Evolutionary conservation across 2,329 filamentous ascomycete genomes (phyloP), one percentile per base, ranked within the genome.

Genomic region (Pseudopithomyces maydicus): DNA sequence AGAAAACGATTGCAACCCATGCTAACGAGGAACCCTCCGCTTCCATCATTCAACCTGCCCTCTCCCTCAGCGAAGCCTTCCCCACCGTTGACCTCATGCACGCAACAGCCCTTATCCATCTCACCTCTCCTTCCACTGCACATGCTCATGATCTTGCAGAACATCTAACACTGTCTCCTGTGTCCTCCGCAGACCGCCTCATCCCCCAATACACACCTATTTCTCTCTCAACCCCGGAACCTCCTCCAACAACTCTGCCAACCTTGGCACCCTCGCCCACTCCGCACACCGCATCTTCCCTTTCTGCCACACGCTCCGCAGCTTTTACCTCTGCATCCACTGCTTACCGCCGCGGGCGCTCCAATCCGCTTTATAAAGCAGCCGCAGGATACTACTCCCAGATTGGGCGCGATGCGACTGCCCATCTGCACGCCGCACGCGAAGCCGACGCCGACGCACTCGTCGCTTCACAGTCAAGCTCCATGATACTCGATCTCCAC

Each of bases 321-420:
- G 85, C 85, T 12, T 85, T 87, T 64, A 73, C 74, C 3, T 82
- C 88, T 74, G 88, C 88, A 3, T 78, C 80, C 10, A 75, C 80
- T 8, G 84, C 85, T 1, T 85, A 85, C 66, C 83, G 85, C 33
- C 84, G 81, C 63, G 84, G 84, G 17, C 88, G 84, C 64, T 92
- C 91, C 0, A 86, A 92, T 59, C 88, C 83, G 0, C 78, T 94
- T 2, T 92, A 90, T 79, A 85, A 88, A 20, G 90, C 88, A 55
- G 93, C 86, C 1, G 91, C 91, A 8, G 86, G 84, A 0, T 90
- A 91, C 71, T 96, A 96, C 73, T 83, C 87, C 1, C 85, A 90
- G 50, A 80, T 90, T 11, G 89, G 86, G 1, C 86, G 88, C 20
- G 87, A 91, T 45, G 83, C 87, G 56, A 80, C 84, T 4, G 82